These are phyloP conservation scores for Metarhizium rileyi DNA, from an alignment of 2,329 filamentous ascomycete genomes.

Conservation along the genomic window DNA sequence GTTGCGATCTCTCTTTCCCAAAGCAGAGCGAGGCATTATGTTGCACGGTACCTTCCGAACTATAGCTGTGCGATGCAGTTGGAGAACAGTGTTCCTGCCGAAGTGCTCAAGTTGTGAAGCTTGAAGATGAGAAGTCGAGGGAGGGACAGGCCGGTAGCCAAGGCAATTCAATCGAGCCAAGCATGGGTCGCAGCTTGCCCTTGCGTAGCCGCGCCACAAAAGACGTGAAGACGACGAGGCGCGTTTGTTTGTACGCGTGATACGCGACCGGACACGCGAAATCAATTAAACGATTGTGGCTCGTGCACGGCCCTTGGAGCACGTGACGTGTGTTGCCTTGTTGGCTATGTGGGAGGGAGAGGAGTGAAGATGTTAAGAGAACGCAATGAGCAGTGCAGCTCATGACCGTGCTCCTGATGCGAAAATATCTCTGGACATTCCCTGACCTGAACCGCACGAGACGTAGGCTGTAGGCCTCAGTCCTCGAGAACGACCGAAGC, in stretches of 20 bases:
- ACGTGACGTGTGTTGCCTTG: constrained; percentile 6
- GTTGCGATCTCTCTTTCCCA: constrained; percentile 26
- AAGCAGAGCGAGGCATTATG: constrained; percentile 19
- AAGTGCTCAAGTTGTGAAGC: background rate
- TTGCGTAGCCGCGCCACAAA: constrained; percentile 8
- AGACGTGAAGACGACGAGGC: constrained; percentile 1
- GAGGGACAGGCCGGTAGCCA: constrained; percentile 6
- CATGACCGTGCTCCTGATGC: too few relatives aligned
- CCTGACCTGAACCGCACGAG: too few relatives aligned
- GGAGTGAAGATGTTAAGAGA: background rate
- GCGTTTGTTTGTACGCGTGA: constrained; percentile 11
- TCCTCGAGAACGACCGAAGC: too few relatives aligned
- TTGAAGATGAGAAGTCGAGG: constrained; percentile 3
- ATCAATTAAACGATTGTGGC: constrained; percentile 19
- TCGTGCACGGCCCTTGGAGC: constrained; percentile 12
- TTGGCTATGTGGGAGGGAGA: background rate
- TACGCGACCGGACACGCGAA: constrained; percentile 22
- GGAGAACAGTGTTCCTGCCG: constrained; percentile 3
- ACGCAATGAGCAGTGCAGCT: too few relatives aligned
- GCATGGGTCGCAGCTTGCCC: background rate
- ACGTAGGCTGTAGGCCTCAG: too few relatives aligned
- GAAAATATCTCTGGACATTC: too few relatives aligned
- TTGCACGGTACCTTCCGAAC: constrained; percentile 11
- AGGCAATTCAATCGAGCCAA: constrained; percentile 9
- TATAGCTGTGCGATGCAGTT: constrained; percentile 1